phyloP scores from a whole-genome alignment of 1,284 basidiomycete genomes.

The Leccinum holopus region DNA sequence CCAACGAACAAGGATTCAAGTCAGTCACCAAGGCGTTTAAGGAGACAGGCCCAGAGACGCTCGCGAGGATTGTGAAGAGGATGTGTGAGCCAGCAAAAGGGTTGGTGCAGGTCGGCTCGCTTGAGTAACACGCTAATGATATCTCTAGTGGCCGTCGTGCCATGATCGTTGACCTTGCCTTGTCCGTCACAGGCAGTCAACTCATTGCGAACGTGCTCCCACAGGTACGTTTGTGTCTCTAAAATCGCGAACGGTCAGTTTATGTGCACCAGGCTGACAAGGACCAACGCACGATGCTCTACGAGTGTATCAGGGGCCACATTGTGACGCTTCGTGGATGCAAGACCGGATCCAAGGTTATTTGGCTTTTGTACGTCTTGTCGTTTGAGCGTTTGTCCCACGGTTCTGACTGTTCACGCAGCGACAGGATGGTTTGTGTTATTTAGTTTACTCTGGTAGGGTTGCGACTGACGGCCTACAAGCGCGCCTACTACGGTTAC shows the following conservation, averaged over 20 bases:
- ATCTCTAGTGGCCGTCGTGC: constrained; percentile 63
- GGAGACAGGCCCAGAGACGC: constrained; percentile 71
- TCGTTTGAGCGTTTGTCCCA: neutral
- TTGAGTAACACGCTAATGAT: constrained; percentile 11
- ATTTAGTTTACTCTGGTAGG: constrained; percentile 8
- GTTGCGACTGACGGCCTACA: constrained; percentile 18
- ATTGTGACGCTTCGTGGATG: constrained; percentile 82
- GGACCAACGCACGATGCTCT: constrained; percentile 72
- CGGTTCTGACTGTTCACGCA: constrained; percentile 23
- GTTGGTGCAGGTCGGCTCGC: constrained; percentile 36
- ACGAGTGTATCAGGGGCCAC: constrained; percentile 80
- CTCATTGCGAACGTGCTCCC: constrained; percentile 76
- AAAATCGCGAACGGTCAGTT: constrained; percentile 3
- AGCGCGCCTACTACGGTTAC: constrained; percentile 45
- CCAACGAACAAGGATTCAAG: constrained; percentile 79
- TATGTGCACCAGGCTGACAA: constrained; percentile 62
- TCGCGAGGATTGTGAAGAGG: constrained; percentile 67
- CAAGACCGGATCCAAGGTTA: constrained; percentile 84
- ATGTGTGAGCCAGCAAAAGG: constrained; percentile 81
- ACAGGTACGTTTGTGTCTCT: constrained; percentile 43
- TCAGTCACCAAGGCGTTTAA: constrained; percentile 81
- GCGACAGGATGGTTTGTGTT: constrained; percentile 50
- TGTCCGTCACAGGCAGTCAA: constrained; percentile 81
- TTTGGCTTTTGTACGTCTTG: constrained; percentile 77
- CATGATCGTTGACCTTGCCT: constrained; percentile 77